Evolutionary conservation across 805 yeast genomes (phyloP), one percentile per base, ranked within the genome.

Genomic region (Wickerhamiella azymoides): DNA sequence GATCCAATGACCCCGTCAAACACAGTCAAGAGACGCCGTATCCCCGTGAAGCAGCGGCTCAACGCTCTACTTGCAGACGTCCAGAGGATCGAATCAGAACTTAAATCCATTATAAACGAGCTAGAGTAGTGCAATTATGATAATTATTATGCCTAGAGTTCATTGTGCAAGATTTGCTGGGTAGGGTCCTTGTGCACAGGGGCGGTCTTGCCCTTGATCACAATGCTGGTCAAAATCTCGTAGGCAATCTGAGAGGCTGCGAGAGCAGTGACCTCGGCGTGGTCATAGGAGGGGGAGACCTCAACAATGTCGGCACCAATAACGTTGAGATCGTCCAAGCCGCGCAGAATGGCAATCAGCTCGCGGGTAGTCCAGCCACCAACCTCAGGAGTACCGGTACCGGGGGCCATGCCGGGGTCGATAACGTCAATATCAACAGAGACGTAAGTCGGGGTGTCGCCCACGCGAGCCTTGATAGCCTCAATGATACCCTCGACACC

Each of bases 261-360:
- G 49, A 77, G 62, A 13, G 79, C 72, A 4, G 85, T 79, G 47
- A 72, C 68, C 51, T 73, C 83, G 13, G 77, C 72, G 46, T 71
- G 72, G 43, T 79, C 81, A 50, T 64, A 78, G 1, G 82, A 77
- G 2, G 84, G 84, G 33, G 77, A 63, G 4, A 79, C 84, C 59
- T 82, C 89, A 2, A 82, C 89, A 26, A 81, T 70, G 55, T 81
- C 92, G 11, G 80, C 84, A 18, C 89, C 89, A 3, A 81, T 77
- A 36, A 81, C 49, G 48, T 77, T 70, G 47, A 80, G 61, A 1
- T 75, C 76, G 39, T 74, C 77, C 14, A 82, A 61, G 1, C 74
- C 76, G 47, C 82, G 79, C 38, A 81, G 52, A 19, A 80, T 61
- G 6, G 70, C 63, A 49, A 79, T 69, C 30, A 80, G 63, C 57